phyloP scores from a whole-genome alignment of 192 early-diverging fungal genomes.

The Coemansia brasiliensis region DNA sequence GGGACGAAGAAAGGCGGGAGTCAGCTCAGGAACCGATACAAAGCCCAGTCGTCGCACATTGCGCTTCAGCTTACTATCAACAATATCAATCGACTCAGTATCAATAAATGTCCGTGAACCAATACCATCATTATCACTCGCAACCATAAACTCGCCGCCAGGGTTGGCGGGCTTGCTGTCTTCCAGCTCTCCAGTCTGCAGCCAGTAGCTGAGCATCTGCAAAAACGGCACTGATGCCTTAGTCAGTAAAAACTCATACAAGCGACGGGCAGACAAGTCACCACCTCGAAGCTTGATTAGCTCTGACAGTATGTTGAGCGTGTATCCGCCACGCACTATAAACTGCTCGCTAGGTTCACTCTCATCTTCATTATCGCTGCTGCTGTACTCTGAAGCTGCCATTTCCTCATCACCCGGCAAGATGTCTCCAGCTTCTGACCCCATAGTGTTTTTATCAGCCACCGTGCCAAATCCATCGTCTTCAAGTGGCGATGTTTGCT shows the following conservation, averaged over 20 bases:
- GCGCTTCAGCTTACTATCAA: background rate
- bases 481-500: constrained; percentile 6
- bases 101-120: constrained; percentile 75
- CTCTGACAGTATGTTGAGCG: constrained; percentile 74
- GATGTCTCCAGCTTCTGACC: constrained; percentile 10
- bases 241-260: constrained; percentile 79
- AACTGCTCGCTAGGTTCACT: constrained; percentile 42
- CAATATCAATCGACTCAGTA: constrained; percentile 47
- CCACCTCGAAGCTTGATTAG: constrained; percentile 60
- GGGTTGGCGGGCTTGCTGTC: constrained; percentile 59
- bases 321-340: constrained; percentile 71
- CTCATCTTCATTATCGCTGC: constrained; percentile 19
- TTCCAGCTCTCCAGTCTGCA: constrained; percentile 83
- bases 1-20: constrained; percentile 77
- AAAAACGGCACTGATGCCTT: constrained; percentile 81
- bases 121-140: constrained; percentile 62
- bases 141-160: constrained; percentile 91
- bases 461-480: constrained; percentile 26
- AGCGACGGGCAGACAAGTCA: constrained; percentile 68
- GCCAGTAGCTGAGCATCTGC: constrained; percentile 83
- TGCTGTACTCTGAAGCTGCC: constrained; percentile 1
- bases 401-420: constrained; percentile 13
- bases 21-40: constrained; percentile 37
- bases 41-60: constrained; percentile 16
- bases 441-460: constrained; percentile 25